A percentile compares a stretch with the other conserved stretches of the same genome.
Evolutionary conservation across 805 yeast species (phyloP).

Genomic region (Saccharomyces cerevisiae): DNA sequence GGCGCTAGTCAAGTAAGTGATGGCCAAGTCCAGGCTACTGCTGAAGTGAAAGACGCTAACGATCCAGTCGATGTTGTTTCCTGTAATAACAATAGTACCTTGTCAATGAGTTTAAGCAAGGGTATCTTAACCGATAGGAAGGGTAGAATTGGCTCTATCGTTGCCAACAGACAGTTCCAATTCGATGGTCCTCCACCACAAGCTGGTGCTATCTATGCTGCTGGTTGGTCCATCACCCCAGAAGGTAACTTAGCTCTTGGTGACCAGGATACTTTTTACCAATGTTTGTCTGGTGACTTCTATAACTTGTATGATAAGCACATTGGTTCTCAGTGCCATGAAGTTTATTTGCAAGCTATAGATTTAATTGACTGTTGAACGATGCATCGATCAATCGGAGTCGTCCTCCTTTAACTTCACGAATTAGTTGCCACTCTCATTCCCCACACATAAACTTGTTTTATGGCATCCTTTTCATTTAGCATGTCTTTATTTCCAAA

Average conservation of each 20-base stretch:
- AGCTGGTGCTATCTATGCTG: constrained; percentile 65
- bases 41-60: constrained; percentile 16
- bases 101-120: constrained; percentile 45
- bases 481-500: not conserved
- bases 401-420: not conserved
- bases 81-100: constrained; percentile 42
- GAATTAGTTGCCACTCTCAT: not conserved
- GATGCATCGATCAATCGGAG: not conserved
- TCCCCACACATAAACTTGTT: not conserved
- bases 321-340: constrained; percentile 53
- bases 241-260: constrained; percentile 60
- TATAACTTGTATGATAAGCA: constrained; percentile 67
- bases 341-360: constrained; percentile 53
- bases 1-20: constrained; percentile 18
- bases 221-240: constrained; percentile 52
- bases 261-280: constrained; percentile 52
- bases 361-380: constrained; percentile 47
- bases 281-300: constrained; percentile 68
- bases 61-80: constrained; percentile 31
- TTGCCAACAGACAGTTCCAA: constrained; percentile 78
- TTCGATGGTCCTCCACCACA: constrained; percentile 84
- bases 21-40: constrained; percentile 30
- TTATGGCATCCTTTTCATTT: not conserved
- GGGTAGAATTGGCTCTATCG: constrained; percentile 72
- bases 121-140: constrained; percentile 47